phyloP scores from a whole-genome alignment of 225 moss, liverwort and hornwort genomes.

The Neckera pumila region DNA sequence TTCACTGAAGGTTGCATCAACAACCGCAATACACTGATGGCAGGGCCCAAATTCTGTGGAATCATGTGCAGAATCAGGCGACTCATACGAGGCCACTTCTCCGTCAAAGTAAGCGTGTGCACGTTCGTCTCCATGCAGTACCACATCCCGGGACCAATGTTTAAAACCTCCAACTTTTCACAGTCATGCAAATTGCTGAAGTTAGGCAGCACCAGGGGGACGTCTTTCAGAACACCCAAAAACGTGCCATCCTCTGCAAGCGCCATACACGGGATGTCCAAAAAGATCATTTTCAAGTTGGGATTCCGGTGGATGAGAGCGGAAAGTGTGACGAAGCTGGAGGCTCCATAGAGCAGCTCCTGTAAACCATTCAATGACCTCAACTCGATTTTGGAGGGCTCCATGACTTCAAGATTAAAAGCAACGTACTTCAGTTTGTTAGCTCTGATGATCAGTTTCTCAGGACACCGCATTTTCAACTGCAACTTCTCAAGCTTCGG shows the following conservation, averaged over 20 bases:
- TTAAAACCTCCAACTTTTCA: slow-evolving; percentile 16
- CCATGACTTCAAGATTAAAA: slow-evolving; percentile 16
- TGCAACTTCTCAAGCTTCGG: slow-evolving; percentile 28
- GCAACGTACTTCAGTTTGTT: slow-evolving; percentile 2
- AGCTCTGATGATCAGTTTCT: slow-evolving; percentile 1
- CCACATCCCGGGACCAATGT: slow-evolving; percentile 65
- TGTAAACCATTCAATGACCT: not conserved
- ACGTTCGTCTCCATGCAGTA: slow-evolving; percentile 37
- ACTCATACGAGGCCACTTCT: slow-evolving; percentile 33
- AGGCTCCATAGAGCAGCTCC: slow-evolving; percentile 34
- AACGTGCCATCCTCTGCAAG: slow-evolving; percentile 48
- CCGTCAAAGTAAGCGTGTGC: not conserved
- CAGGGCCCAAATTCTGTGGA: not conserved
- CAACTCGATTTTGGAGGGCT: not conserved
- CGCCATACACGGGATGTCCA: slow-evolving; percentile 67
- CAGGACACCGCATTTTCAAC: slow-evolving; percentile 30
- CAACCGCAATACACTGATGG: not conserved
- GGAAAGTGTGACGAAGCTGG: slow-evolving; percentile 2
- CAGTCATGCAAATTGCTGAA: slow-evolving; percentile 20
- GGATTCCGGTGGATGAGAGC: not conserved
- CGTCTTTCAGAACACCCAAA: slow-evolving; percentile 21
- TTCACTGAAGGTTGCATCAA: slow-evolving; percentile 3
- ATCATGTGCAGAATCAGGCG: slow-evolving; percentile 40
- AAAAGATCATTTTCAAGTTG: slow-evolving; percentile 22
- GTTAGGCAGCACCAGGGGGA: slow-evolving; percentile 13